These are phyloP conservation scores for Lathyrus aphaca DNA, from an alignment of 306 rosid species.

Conservation along the genomic window DNA sequence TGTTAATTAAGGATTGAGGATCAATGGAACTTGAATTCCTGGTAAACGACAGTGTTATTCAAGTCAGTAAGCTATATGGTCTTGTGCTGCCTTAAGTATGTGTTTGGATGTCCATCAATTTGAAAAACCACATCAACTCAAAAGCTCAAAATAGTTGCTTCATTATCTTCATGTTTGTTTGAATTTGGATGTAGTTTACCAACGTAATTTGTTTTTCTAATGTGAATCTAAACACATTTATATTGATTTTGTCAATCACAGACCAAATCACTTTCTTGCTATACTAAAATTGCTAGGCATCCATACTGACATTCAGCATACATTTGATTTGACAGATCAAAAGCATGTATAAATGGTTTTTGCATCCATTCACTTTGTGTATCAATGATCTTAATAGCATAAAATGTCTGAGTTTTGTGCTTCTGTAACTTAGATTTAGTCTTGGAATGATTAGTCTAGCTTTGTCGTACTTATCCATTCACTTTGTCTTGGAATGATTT, in stretches of 20 bases:
- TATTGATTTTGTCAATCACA: neutral
- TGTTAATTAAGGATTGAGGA: neutral
- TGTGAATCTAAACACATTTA: too few species aligned
- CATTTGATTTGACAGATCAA: slow-evolving; percentile 30
- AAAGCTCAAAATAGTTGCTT: too few species aligned
- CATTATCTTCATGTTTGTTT: too few species aligned
- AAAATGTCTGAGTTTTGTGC: neutral
- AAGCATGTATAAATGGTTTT: slow-evolving; percentile 24
- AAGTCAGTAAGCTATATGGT: neutral
- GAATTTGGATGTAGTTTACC: too few species aligned
- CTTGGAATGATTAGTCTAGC: slow-evolving; percentile 7
- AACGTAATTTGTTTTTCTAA: too few species aligned
- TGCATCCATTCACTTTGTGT: slow-evolving; percentile 1
- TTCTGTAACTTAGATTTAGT: slow-evolving; percentile 1
- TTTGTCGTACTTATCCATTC: neutral
- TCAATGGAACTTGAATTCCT: neutral
- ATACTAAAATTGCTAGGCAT: neutral
- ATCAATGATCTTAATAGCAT: neutral
- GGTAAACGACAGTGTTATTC: neutral
- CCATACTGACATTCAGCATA: neutral
- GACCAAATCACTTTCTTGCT: slow-evolving; percentile 1
- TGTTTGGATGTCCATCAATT: too few species aligned
- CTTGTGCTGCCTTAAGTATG: neutral
- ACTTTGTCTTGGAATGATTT: slow-evolving; percentile 14
- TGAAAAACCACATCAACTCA: too few species aligned